Conservation (phyloP, 2,329 filamentous ascomycete genomes). For the Ophiocordyceps robertsii region DNA sequence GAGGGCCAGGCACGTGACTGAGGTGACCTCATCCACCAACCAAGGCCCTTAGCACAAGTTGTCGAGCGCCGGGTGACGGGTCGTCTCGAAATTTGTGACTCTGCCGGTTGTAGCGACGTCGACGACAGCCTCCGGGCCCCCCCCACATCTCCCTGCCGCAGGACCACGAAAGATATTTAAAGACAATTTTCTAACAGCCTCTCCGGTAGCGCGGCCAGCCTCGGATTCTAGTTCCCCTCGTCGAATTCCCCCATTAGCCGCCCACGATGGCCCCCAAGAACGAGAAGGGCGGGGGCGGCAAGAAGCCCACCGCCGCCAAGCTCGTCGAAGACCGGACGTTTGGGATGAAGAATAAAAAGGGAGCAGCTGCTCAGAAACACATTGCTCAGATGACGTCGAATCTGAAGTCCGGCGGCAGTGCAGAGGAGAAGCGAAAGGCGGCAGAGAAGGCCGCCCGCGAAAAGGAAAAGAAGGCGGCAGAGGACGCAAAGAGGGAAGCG, state of each 20-base stretch:
- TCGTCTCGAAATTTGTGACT: neutral
- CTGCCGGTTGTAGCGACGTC: constrained; percentile 1
- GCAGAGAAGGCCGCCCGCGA: constrained; percentile 56
- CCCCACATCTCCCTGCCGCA: neutral
- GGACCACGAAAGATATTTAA: neutral
- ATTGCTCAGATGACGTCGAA: constrained; percentile 74
- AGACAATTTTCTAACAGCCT: neutral
- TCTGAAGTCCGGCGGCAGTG: constrained; percentile 58
- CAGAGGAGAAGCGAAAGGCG: constrained; percentile 73
- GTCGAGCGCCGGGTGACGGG: constrained; percentile 7
- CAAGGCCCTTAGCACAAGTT: constrained; percentile 2
- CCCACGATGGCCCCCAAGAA: constrained; percentile 58
- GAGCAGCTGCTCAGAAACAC: constrained; percentile 74
- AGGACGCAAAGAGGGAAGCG: constrained; percentile 68
- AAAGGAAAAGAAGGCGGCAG: constrained; percentile 82
- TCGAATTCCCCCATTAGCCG: constrained; percentile 10
- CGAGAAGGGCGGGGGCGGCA: constrained; percentile 37
- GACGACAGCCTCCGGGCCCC: neutral
- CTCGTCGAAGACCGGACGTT: constrained; percentile 89
- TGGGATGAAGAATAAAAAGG: constrained; percentile 99
- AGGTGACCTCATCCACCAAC: constrained; percentile 12
- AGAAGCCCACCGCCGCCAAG: constrained; percentile 46
- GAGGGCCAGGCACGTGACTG: constrained; percentile 11
- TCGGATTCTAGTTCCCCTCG: too few species aligned
- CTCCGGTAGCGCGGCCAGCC: too few species aligned